phyloP scores from a whole-genome alignment of 2,329 filamentous ascomycete species.

The Ceratocystis destructans region DNA sequence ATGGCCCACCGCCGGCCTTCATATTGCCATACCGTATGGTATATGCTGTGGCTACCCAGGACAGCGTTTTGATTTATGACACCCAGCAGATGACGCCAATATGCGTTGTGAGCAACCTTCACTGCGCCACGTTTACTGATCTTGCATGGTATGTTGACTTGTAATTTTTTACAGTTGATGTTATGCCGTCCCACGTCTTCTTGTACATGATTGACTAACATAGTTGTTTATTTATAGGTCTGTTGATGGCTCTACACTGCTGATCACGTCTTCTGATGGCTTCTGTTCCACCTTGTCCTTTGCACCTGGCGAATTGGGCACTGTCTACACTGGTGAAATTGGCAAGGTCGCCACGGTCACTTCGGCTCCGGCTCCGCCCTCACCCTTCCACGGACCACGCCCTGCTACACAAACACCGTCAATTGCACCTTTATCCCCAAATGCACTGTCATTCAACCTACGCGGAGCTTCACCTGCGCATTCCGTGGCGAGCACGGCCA shows the following conservation, averaged over 20 bases:
- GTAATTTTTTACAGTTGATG: neutral
- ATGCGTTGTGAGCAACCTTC: constrained; percentile 89
- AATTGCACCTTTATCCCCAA: constrained; percentile 50
- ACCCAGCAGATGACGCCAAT: constrained; percentile 91
- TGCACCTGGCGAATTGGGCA: constrained; percentile 66
- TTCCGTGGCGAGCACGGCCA: constrained; percentile 59
- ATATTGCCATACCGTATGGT: constrained; percentile 82
- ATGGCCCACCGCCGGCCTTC: constrained; percentile 59
- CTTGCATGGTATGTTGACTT: constrained; percentile 62
- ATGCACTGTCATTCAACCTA: constrained; percentile 24
- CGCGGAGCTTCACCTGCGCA: constrained; percentile 11
- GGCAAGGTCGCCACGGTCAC: constrained; percentile 57
- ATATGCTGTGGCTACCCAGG: constrained; percentile 93
- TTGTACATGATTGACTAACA: neutral
- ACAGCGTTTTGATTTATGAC: constrained; percentile 88
- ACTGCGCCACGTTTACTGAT: constrained; percentile 95
- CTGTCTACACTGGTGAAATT: constrained; percentile 62
- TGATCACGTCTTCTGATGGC: constrained; percentile 96
- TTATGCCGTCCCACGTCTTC: neutral
- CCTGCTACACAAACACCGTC: constrained; percentile 57
- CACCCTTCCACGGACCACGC: constrained; percentile 42
- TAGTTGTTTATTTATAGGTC: constrained; percentile 27
- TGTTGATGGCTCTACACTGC: constrained; percentile 42
- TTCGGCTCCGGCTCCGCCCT: constrained; percentile 49
- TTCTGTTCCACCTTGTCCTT: constrained; percentile 93